Percentiles rank a stretch among this genome's conserved stretches.
Evolutionary conservation across 257 asterid genomes (phyloP).

Genomic region (Cordia subcordata): DNA sequence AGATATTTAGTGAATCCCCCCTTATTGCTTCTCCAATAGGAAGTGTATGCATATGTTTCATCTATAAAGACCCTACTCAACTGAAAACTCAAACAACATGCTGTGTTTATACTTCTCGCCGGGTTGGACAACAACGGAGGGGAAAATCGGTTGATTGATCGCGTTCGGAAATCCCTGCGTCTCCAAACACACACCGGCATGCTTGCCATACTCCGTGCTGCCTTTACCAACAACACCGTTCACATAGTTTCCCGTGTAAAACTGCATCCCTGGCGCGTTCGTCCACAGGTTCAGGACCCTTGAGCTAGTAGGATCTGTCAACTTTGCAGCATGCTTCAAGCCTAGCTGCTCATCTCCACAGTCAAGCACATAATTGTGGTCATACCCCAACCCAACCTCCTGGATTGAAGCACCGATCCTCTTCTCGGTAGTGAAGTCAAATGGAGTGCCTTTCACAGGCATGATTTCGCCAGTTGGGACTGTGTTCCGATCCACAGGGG

Average conservation of each 20-base stretch:
- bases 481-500: slow-evolving; percentile 74
- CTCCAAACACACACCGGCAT: slow-evolving; percentile 76
- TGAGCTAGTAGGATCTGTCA: slow-evolving; percentile 74
- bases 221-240: slow-evolving; percentile 75
- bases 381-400: slow-evolving; percentile 86
- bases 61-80: slow-evolving; percentile 27
- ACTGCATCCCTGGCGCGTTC: slow-evolving; percentile 93
- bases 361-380: slow-evolving; percentile 86
- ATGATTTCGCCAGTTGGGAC: slow-evolving; percentile 84
- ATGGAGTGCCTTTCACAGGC: slow-evolving; percentile 75
- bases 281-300: slow-evolving; percentile 90
- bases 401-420: slow-evolving; percentile 62
- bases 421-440: slow-evolving; percentile 73
- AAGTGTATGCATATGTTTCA: no score
- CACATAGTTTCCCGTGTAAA: slow-evolving; percentile 84
- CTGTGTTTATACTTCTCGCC: slow-evolving; percentile 77
- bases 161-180: slow-evolving; percentile 98
- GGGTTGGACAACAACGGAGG: slow-evolving; percentile 71
- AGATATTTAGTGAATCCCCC: no score
- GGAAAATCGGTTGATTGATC: slow-evolving; percentile 67
- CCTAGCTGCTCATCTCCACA: slow-evolving; percentile 63
- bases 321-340: slow-evolving; percentile 69
- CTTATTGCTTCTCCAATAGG: no score
- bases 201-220: slow-evolving; percentile 71
- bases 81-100: slow-evolving; percentile 81